These are phyloP conservation scores for Gloeostereum incarnatum DNA, from an alignment of 768 basidiomycete genomes.

Conservation along the genomic window DNA sequence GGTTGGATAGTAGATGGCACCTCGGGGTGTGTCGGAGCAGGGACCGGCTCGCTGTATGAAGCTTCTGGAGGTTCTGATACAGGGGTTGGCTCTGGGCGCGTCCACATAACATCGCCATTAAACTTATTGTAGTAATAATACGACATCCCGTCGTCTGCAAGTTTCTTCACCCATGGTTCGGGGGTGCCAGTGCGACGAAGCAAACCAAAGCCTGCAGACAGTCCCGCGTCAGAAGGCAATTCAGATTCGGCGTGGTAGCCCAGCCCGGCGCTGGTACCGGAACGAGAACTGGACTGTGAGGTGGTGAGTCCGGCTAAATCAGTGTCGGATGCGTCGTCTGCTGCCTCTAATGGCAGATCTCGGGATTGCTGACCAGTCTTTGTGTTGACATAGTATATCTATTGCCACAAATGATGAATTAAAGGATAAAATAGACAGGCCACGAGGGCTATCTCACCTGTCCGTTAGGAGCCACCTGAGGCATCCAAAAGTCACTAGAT, in stretches of 20 bases:
- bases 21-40: neutral
- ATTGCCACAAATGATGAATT: constrained; percentile 1
- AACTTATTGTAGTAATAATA: constrained; percentile 73
- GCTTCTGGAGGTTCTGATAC: constrained; percentile 7
- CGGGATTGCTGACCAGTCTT: constrained; percentile 75
- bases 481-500: constrained; percentile 85
- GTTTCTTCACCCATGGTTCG: constrained; percentile 75
- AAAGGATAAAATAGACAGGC: neutral
- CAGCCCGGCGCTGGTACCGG: constrained; percentile 42
- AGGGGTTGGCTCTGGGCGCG: constrained; percentile 36
- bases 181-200: constrained; percentile 52
- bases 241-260: constrained; percentile 31
- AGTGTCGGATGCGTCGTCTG: constrained; percentile 53
- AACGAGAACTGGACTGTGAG: constrained; percentile 47
- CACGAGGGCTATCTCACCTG: constrained; percentile 74
- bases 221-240: constrained; percentile 14
- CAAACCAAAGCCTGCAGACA: constrained; percentile 48
- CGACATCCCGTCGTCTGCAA: constrained; percentile 76
- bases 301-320: constrained; percentile 49
- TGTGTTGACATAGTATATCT: constrained; percentile 96
- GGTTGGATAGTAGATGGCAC: constrained; percentile 8
- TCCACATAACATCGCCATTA: constrained; percentile 64
- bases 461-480: constrained; percentile 71
- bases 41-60: no score
- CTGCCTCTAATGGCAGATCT: constrained; percentile 73